phyloP scores from a whole-genome alignment of 108 stramenopile species.

The Cyclostephanos tholiformis region DNA sequence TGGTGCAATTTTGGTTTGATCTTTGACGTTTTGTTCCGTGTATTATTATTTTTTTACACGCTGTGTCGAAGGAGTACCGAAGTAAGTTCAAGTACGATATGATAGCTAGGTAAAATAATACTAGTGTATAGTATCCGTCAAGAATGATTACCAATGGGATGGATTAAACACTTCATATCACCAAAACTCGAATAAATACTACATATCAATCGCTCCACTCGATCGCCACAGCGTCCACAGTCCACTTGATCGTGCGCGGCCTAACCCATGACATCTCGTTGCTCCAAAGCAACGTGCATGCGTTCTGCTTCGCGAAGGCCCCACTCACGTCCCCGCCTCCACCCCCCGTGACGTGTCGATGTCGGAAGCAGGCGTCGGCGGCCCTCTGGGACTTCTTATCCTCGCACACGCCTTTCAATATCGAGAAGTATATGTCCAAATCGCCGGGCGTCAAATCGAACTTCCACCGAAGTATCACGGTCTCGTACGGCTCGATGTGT shows the following conservation, averaged over 20 bases:
- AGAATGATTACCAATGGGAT: no score
- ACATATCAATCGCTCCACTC: constrained; percentile 42
- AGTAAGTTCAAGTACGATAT: no score
- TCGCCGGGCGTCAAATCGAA: constrained; percentile 82
- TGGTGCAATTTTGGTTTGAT: no score
- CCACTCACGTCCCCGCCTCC: constrained; percentile 79
- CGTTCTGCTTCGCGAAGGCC: constrained; percentile 73
- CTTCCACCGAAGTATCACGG: constrained; percentile 81
- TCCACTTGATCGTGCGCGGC: constrained; percentile 79
- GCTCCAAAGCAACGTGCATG: constrained; percentile 84
- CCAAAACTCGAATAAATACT: background rate
- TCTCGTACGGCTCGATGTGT: constrained; percentile 52
- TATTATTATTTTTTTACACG: no score
- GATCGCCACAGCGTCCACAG: constrained; percentile 72
- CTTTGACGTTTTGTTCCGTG: no score
- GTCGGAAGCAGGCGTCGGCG: constrained; percentile 58
- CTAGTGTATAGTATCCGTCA: no score
- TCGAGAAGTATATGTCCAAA: constrained; percentile 67
- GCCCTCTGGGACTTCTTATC: constrained; percentile 49
- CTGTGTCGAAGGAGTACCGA: no score
- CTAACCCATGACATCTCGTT: constrained; percentile 87
- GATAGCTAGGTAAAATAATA: no score
- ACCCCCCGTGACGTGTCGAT: constrained; percentile 65
- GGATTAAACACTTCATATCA: no score
- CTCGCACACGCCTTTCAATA: constrained; percentile 74